A percentile compares a stretch with the other conserved stretches of the same genome.
Evolutionary conservation across 495 filamentous ascomycete species (phyloP).

Genomic region (Penicillium turbatum): DNA sequence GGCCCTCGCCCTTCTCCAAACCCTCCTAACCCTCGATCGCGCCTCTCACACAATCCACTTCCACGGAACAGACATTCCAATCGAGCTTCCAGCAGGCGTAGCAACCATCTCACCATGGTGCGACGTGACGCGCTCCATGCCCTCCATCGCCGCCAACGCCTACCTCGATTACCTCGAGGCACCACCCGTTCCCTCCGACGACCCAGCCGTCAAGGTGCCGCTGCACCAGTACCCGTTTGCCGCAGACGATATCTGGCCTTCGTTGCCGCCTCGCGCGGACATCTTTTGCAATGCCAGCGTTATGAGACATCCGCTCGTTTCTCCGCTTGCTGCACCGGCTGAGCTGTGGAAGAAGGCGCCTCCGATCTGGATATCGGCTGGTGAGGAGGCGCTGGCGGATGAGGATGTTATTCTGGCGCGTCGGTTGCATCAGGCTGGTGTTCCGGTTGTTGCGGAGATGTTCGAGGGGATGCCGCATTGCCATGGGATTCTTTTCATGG

Average conservation of each 20-base stretch:
- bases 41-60: conserved; percentile 52
- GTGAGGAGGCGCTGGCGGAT: conserved; percentile 76
- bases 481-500: conserved; percentile 63
- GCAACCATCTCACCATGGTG: conserved; percentile 68
- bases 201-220: conserved; percentile 23
- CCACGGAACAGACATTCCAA: conserved; percentile 56
- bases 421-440: conserved; percentile 56
- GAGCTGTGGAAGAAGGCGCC: conserved; percentile 61
- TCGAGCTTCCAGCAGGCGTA: conserved; percentile 66
- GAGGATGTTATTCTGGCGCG: conserved; percentile 61
- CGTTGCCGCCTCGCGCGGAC: conserved; percentile 60
- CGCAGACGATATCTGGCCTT: conserved; percentile 65
- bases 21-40: conserved; percentile 66
- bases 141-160: conserved; percentile 59
- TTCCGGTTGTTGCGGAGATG: conserved; percentile 63
- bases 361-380: conserved; percentile 69
- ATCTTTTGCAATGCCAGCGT: conserved; percentile 62
- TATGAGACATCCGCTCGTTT: conserved; percentile 70
- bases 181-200: conserved; percentile 15
- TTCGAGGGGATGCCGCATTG: conserved; percentile 91
- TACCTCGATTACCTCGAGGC: conserved; percentile 72
- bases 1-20: conserved; percentile 63
- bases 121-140: conserved; percentile 70
- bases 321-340: conserved; percentile 54
- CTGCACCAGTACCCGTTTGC: conserved; percentile 34